Percentiles rank a stretch among this genome's conserved stretches.
phyloP scores from a whole-genome alignment of 257 asterid genomes.

The Paraleonurus japonicus region DNA sequence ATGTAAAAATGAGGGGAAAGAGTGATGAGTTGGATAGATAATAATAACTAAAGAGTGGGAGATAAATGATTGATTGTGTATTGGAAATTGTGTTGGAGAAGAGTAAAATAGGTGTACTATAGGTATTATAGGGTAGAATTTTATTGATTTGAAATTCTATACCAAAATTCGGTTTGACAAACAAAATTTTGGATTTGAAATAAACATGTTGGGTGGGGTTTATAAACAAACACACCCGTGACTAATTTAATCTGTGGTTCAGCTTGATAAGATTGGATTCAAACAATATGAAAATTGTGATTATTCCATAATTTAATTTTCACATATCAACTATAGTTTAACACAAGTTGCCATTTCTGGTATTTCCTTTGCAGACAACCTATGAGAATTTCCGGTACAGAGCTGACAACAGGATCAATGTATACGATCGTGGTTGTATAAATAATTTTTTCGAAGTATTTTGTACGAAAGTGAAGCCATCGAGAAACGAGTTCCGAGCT shows the following conservation, averaged over 20 bases:
- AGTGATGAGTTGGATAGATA: too few relatives aligned
- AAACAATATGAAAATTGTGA: background rate
- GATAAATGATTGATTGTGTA: too few relatives aligned
- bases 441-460: conserved; percentile 81
- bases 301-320: conserved; percentile 7
- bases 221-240: background rate
- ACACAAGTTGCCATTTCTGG: conserved; percentile 17
- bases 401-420: conserved; percentile 80
- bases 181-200: too few relatives aligned
- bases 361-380: conserved; percentile 65
- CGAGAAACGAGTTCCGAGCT: conserved; percentile 82
- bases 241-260: background rate
- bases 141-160: too few relatives aligned
- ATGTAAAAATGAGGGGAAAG: too few relatives aligned
- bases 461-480: conserved; percentile 81
- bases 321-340: background rate
- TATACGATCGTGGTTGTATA: conserved; percentile 83
- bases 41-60: too few relatives aligned
- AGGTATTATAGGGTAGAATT: too few relatives aligned
- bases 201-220: too few relatives aligned
- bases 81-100: too few relatives aligned
- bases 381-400: conserved; percentile 94
- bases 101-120: too few relatives aligned
- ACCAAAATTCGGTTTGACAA: too few relatives aligned
- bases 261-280: conserved; percentile 3